These are phyloP conservation scores for Kodamaea suecica DNA, from an alignment of 1,139 yeast genomes.

Conservation along the genomic window DNA sequence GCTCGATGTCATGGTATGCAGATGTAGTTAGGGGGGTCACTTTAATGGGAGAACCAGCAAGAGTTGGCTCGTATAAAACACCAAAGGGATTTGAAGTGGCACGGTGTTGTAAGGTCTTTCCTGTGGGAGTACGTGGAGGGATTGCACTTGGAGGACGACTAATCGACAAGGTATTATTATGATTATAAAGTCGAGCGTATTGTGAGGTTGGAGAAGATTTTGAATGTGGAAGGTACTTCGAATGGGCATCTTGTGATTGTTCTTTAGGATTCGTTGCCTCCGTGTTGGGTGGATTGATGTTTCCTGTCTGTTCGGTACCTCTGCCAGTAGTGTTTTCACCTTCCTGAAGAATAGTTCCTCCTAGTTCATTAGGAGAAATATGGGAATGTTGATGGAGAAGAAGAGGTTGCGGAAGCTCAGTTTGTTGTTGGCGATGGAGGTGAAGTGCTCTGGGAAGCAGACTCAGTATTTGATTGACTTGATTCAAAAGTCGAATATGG, in stretches of 20 bases:
- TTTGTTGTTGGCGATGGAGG: neutral
- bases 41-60: slow-evolving; percentile 1
- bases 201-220: too few species aligned
- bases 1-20: slow-evolving; percentile 16
- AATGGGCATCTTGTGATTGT: too few species aligned
- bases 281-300: too few species aligned
- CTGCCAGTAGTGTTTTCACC: too few species aligned
- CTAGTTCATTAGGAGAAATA: too few species aligned
- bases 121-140: slow-evolving; percentile 7
- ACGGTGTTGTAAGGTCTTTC: neutral
- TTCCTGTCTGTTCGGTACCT: too few species aligned
- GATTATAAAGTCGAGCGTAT: neutral
- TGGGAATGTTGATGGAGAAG: neutral
- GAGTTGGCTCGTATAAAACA: slow-evolving; percentile 9
- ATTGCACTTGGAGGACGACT: slow-evolving; percentile 7
- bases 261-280: too few species aligned
- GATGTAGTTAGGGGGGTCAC: slow-evolving; percentile 1
- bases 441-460: neutral
- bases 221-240: too few species aligned
- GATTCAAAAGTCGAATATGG: neutral
- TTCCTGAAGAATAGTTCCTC: too few species aligned
- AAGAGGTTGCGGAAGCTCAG: neutral
- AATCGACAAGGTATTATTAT: neutral
- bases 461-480: neutral
- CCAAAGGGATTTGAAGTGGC: slow-evolving; percentile 15